A percentile compares a stretch with the other conserved stretches of the same genome.
These are phyloP conservation scores for Rhodofomes roseus DNA, from an alignment of 1,284 basidiomycete species.

Conservation along the genomic window DNA sequence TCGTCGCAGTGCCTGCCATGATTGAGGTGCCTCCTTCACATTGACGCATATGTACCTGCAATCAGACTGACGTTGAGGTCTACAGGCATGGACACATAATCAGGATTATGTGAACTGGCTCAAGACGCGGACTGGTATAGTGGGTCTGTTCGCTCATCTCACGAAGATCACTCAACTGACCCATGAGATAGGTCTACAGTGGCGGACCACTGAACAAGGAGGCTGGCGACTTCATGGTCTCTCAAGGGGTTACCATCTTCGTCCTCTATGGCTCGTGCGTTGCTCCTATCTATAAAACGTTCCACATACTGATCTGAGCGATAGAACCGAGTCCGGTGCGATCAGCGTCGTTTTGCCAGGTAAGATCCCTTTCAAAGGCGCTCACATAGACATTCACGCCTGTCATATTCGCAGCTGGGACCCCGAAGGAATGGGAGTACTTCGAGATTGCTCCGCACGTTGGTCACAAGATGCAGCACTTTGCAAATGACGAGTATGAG, in stretches of 20 bases:
- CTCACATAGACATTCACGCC: background rate
- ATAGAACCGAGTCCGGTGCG: conserved; percentile 3
- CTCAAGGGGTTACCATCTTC: conserved; percentile 12
- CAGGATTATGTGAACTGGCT: conserved; percentile 9
- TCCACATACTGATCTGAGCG: background rate
- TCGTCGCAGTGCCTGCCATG: conserved; percentile 21
- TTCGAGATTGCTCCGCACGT: conserved; percentile 8
- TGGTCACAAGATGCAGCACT: conserved; percentile 7
- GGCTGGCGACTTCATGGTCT: conserved; percentile 14
- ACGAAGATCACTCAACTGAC: background rate
- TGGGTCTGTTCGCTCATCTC: background rate
- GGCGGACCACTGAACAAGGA: conserved; percentile 18
- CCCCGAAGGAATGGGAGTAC: conserved; percentile 15
- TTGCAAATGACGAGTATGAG: conserved; percentile 10
- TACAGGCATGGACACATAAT: conserved; percentile 3
- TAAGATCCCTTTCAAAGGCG: background rate
- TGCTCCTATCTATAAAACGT: background rate
- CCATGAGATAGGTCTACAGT: conserved; percentile 14
- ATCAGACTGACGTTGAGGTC: background rate
- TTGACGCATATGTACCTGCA: background rate
- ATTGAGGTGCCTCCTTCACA: conserved; percentile 9
- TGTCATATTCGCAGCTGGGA: background rate
- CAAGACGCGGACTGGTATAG: background rate
- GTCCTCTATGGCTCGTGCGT: conserved; percentile 15
- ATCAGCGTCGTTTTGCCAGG: background rate